Base-by-base conservation (phyloP, 495 filamentous ascomycete genomes). In the Penicillium argentinense region DNA sequence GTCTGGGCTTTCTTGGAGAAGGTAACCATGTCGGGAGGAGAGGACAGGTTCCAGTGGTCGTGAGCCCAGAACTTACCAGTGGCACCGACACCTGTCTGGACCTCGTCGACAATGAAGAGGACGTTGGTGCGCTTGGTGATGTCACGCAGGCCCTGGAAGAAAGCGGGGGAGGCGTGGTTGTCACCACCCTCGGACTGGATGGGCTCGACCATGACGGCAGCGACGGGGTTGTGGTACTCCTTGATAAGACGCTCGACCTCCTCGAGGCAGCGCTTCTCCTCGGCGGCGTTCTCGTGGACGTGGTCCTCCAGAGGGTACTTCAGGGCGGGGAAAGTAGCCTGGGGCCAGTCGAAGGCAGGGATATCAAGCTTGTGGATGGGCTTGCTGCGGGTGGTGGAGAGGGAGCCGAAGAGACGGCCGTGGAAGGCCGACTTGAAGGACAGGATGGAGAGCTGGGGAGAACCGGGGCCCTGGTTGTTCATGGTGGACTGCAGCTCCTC, bases 1-100 rank as follows among this genome's bases (percentile, higher is more conserved):
- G 95, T 91, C 76, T 98, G 93, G 16, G 93, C 95, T 77, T 98
- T 98, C 83, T 98, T 98, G 62, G 81, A 87, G 76, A 98, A 98
- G 21, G 93, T 97, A 24, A 98, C 93, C 84, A 98, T 96, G 74
- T 98, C 93, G 5, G 93, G 95, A 16, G 95, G 91, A 23, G 84
- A 71, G 24, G 74, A 58, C 39, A 97, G 77, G 66, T 86, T 74
- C 93, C 93, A 98, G 80, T 97, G 93, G 51, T 97, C 95, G 74
- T 98, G 93, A 2, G 95, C 93, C 93, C 93, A 98, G 84, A 97
- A 97, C 65, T 88, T 91, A 46, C 93, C 93, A 1, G 93, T 98
- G 22, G 72, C 72, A 53, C 93, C 93, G 26, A 98, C 86, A 66
- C 93, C 93, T 12, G 93, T 98, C 74, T 98, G 93, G 22, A 98